Base-by-base conservation (phyloP, 2,329 filamentous ascomycete genomes). In the Thermoascus crustaceus region DNA sequence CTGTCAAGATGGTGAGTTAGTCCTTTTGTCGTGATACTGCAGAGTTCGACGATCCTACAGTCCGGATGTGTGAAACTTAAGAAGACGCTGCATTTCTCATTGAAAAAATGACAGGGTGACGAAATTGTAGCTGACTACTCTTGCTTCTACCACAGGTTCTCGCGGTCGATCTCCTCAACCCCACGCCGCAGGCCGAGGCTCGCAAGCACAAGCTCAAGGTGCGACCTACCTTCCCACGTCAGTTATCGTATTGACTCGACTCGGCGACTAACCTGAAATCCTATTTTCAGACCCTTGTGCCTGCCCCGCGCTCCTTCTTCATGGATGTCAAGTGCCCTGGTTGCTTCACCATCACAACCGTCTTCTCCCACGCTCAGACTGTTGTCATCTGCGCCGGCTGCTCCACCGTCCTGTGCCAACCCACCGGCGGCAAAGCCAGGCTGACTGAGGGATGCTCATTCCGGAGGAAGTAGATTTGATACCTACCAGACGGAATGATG, bases 171-270 rank as follows among this genome's bases (percentile, higher is more conserved):
- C 88, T 98, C 64, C 83, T 98, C 73, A 96, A 98, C 86, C 91
- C 91, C 67, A 85, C 84, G 67, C 84, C 89, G 73, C 85, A 86
- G 72, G 81, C 89, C 71, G 91, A 98, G 84, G 87, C 87, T 66
- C 86, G 87, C 77, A 96, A 96, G 85, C 91, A 98, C 85, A 98
- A 98, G 86, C 86, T 98, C 71, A 98, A 98, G 87, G 87, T 94
- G 86, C 55, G 73, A 58, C 47, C 40, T 32, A 35, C 35, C 35
- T 37, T 40, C 30, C 39, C 25, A 32, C 34, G 30, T 26, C 22
- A 8, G 30, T 37, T 13, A 31, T 42, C 13, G 20, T 23, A 34
- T 21, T 21, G 17, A 43, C 32, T 23, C 31, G 35, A n/a, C n/a
- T n/a, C n/a, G n/a, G n/a, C 39, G 32, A 32, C 19, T 19, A 8